Evolutionary conservation across 2,329 filamentous ascomycete species (phyloP), one percentile per base, ranked within the genome.

Genomic region (Harringtonia aguacate): DNA sequence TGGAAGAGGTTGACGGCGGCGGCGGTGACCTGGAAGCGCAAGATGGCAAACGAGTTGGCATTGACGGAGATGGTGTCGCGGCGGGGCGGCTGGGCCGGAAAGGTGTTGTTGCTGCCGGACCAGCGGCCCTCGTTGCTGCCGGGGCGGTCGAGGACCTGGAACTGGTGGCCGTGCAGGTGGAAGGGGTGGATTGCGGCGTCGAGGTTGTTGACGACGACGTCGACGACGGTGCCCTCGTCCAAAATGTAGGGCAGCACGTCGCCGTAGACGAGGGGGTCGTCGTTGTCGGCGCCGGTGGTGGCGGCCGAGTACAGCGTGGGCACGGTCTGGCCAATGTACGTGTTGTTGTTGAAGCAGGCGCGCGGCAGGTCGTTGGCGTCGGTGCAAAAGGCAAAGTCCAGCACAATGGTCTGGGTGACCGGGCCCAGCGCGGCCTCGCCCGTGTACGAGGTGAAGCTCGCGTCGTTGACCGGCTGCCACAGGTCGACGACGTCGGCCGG

Each of bases 291-390:
- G 5, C 72, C 73, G 1, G 73, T 63, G 0, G 77, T 77, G 4
- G 84, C 68, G n/a, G 72, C 82, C 4, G 79, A 80, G 67, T 86
- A 88, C 7, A 89, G 64, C 0, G 79, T 77, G 0, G 84, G 84
- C 0, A 86, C 81, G 54, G 78, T 75, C 41, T 82, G 82, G 8
- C 58, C 48, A n/a, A 82, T 71, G 55, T 84, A 87, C 8, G 80
- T 80, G 36, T 77, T 61, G 51, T 75, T 73, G 60, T 86, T 87
- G 60, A 80, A 67, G 55, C 67, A 76, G 12, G 71, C 69, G 24
- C 84, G 82, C 46, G 71, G 72, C 27, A 75, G 72, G 8, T 77
- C 77, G 51, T 85, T 74, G 24, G 60, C 65, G 36, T 86, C 73
- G 22, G 72, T 66, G 56, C 77, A 73, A 64, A 81, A 81, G 39